Base-by-base conservation (phyloP, 2,329 filamentous ascomycete genomes). In the Pestalotiopsis sp. region DNA sequence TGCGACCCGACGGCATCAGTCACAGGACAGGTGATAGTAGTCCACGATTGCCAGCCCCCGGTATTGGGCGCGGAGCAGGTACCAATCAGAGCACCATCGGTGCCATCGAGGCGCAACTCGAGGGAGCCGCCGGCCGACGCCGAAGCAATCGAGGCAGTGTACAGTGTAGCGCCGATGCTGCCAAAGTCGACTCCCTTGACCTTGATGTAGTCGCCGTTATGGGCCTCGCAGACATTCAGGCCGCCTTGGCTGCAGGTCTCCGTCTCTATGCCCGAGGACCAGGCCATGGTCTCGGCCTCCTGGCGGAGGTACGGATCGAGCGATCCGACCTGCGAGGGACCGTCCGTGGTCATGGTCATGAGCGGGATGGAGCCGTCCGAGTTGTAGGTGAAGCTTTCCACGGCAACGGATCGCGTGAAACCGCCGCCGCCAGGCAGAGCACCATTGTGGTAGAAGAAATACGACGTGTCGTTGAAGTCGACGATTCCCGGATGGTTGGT, bases 361-460 rank as follows among this genome's bases (percentile, higher is more conserved):
- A 67, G 69, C 4, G 76, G 77, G 62, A 78, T 79, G 31, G 69
- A 69, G 61, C 77, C 77, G 68, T 78, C 75, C 61, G 72, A 56
- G 65, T 72, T 72, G 71, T 75, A 78, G 14, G 41, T 58, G 68
- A 78, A 78, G 62, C 67, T 69, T 61, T 78, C 76, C 20, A 78
- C 73, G 25, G 62, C 67, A 2, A 78, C 72, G 65, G 75, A 77
- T 13, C 76, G 73, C 12, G 71, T 67, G 68, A 73, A 78, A 27
- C 73, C 73, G 57, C 76, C 69, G 57, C 77, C 77, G 20, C 72
- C 73, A 13, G 76, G 73, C 23, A 78, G 72, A 17, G 76, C 77
- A 45, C 76, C 76, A 67, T 77, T 78, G 71, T 78, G 77, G 72
- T 78, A 78, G 73, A 78, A 78, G 68, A 78, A 74, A 71, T 77